Conservation (phyloP, 306 rosid species). For the Prunus dulcis region DNA sequence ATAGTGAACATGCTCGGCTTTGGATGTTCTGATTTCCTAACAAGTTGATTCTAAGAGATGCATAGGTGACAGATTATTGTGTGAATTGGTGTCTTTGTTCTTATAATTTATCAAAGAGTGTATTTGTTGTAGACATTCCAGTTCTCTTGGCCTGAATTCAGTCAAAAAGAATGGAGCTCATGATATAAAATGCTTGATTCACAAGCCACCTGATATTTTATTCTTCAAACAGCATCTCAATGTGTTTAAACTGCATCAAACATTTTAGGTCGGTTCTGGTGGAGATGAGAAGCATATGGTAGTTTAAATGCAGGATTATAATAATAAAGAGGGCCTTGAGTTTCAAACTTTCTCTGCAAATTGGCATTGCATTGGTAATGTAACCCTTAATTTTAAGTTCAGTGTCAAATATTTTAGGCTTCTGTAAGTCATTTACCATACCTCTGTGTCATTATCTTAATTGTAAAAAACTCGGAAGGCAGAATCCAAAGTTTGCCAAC, state of each 20-base stretch:
- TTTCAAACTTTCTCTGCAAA: conserved; percentile 19
- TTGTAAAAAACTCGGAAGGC: conserved; percentile 35
- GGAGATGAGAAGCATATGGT: not conserved
- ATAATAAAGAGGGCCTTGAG: not conserved
- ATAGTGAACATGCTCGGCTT: not conserved
- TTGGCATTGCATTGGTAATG: conserved; percentile 29
- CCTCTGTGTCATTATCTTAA: conserved; percentile 29
- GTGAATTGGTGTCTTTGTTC: not conserved
- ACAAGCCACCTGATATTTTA: not conserved
- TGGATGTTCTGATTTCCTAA: not conserved
- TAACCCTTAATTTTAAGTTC: conserved; percentile 14
- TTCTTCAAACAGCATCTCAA: not conserved
- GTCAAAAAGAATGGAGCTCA: not conserved
- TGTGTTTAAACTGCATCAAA: not conserved
- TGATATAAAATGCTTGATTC: not conserved
- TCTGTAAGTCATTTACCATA: conserved; percentile 26
- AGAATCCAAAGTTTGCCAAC: conserved; percentile 78
- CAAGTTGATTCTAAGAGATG: not conserved
- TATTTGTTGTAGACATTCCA: conserved; percentile 3
- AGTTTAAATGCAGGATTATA: not conserved
- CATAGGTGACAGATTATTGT: not conserved
- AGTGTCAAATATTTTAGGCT: conserved; percentile 17
- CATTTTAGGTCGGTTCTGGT: not conserved
- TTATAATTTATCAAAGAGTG: not conserved
- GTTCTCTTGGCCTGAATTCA: conserved; percentile 8